Percentiles rank a stretch among this genome's conserved stretches.
phyloP scores from a whole-genome alignment of 805 yeast genomes.

The Ogataea ganodermae region DNA sequence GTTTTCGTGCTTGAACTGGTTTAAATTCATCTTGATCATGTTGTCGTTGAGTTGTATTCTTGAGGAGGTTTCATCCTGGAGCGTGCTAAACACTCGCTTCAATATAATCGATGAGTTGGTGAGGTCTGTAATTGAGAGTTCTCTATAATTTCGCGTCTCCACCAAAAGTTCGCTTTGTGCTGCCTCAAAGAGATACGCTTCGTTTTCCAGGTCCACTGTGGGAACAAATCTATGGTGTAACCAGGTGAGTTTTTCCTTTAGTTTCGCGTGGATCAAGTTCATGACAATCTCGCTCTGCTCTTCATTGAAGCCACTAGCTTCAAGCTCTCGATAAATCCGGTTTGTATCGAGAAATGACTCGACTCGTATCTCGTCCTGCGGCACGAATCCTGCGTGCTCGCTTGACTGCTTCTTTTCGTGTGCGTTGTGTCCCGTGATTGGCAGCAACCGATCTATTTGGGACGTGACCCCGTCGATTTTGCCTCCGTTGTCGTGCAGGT shows the following conservation, averaged over 20 bases:
- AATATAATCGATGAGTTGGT: slow-evolving; percentile 66
- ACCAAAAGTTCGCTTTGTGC: slow-evolving; percentile 85
- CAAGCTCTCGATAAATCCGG: slow-evolving; percentile 54
- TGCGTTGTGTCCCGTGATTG: slow-evolving; percentile 10
- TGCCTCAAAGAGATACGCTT: slow-evolving; percentile 84
- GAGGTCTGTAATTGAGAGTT: slow-evolving; percentile 64
- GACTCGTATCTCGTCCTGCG: slow-evolving; percentile 27
- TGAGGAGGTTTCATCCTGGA: slow-evolving; percentile 73
- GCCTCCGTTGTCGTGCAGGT: slow-evolving; percentile 11
- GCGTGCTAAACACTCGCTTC: slow-evolving; percentile 69
- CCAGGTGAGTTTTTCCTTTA: slow-evolving; percentile 44
- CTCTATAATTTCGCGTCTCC: slow-evolving; percentile 74
- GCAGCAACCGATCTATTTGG: slow-evolving; percentile 15
- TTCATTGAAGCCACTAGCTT: slow-evolving; percentile 57
- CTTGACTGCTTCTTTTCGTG: neutral
- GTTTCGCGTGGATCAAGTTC: slow-evolving; percentile 39
- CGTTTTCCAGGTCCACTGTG: slow-evolving; percentile 78
- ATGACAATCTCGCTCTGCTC: slow-evolving; percentile 63
- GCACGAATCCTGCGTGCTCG: neutral
- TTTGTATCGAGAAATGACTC: slow-evolving; percentile 61
- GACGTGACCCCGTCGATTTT: slow-evolving; percentile 13
- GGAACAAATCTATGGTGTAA: slow-evolving; percentile 51
- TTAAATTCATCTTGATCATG: slow-evolving; percentile 71
- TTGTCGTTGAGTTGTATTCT: slow-evolving; percentile 64
- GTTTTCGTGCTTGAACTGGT: slow-evolving; percentile 84